A percentile compares a stretch with the other conserved stretches of the same genome.
phyloP scores from a whole-genome alignment of 2,329 filamentous ascomycete species.

The Colletotrichum somersetense region DNA sequence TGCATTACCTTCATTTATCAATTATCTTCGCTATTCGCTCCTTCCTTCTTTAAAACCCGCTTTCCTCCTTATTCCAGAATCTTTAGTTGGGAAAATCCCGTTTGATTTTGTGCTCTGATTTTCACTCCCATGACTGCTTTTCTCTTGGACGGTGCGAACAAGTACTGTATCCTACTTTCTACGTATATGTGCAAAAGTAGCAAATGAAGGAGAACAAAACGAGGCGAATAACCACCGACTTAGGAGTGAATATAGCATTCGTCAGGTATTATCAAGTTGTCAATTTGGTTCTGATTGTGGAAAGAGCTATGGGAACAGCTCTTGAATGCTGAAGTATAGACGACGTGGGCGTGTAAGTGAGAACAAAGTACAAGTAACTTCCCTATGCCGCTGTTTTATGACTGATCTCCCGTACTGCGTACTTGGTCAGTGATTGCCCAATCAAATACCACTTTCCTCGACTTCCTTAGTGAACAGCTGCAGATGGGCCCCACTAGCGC shows the following conservation, averaged over 20 bases:
- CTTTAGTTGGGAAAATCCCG: fast-evolving
- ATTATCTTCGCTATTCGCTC: neutral
- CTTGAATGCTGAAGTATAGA: neutral
- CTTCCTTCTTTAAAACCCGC: neutral
- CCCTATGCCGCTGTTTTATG: fast-evolving
- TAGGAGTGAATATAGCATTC: neutral
- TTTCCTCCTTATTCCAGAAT: no score
- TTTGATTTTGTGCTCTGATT: neutral
- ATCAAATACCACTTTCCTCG: constrained; percentile 5
- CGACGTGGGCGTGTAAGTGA: constrained; percentile 8
- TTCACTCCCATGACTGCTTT: neutral
- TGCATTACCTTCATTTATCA: no score
- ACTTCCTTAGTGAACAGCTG: constrained; percentile 8
- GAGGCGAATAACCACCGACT: fast-evolving
- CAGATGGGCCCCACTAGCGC: constrained; percentile 20
- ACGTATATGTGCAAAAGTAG: neutral
- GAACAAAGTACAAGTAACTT: neutral
- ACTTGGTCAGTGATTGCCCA: neutral
- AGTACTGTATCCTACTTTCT: neutral
- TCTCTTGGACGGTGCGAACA: neutral
- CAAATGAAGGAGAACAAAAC: fast-evolving
- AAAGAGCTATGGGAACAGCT: neutral
- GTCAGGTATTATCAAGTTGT: neutral
- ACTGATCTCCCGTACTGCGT: fast-evolving
- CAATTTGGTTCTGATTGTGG: neutral